Percentiles rank a stretch among this genome's conserved stretches.
These are phyloP conservation scores for Neofusicoccum ribis DNA, from an alignment of 2,329 filamentous ascomycete genomes.

Conservation along the genomic window DNA sequence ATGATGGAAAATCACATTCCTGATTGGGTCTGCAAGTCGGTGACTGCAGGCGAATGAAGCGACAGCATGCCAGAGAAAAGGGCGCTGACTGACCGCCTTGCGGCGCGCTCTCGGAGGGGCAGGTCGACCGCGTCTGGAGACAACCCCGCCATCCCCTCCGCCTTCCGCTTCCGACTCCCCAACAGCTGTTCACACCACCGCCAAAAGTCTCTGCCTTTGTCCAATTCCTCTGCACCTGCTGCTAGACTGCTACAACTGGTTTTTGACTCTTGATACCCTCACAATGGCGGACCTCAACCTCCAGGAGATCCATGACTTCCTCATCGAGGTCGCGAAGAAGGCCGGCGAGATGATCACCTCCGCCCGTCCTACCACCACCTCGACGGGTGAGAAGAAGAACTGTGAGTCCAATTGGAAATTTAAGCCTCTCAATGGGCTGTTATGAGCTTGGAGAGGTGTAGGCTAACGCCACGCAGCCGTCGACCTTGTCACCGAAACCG, in stretches of 20 bases:
- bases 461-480: slow-evolving; percentile 43
- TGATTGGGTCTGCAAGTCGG: background rate
- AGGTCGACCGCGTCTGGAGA: slow-evolving; percentile 16
- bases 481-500: slow-evolving; percentile 65
- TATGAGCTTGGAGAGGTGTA: no score
- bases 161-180: background rate
- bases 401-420: slow-evolving; percentile 29
- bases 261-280: background rate
- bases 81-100: slow-evolving; percentile 1
- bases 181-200: background rate
- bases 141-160: slow-evolving; percentile 9
- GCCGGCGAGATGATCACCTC: slow-evolving; percentile 49
- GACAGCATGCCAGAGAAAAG: background rate
- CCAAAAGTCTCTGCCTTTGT: background rate
- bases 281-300: slow-evolving; percentile 38
- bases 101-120: slow-evolving; percentile 12
- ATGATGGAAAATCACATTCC: background rate
- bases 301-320: slow-evolving; percentile 51
- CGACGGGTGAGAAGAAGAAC: slow-evolving; percentile 51
- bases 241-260: background rate
- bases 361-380: slow-evolving; percentile 44
- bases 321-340: slow-evolving; percentile 46
- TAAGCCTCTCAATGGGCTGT: no score
- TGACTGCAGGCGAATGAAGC: background rate
- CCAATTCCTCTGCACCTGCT: background rate